These are phyloP conservation scores for Podosphaera xanthii DNA, from an alignment of 2,329 filamentous ascomycete species.

Conservation along the genomic window DNA sequence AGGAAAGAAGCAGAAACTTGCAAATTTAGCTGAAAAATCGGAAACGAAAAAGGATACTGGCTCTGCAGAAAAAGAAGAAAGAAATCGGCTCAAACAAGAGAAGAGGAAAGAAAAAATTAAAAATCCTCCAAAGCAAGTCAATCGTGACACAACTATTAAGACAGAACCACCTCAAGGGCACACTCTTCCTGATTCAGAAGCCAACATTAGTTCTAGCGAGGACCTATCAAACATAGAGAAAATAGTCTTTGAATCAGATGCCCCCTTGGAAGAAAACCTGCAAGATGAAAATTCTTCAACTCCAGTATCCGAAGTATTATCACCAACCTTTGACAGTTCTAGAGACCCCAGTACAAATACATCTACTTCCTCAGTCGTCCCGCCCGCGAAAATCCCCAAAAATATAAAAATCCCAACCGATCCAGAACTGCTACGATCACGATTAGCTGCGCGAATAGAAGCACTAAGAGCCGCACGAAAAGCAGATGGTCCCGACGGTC, in stretches of 20 bases:
- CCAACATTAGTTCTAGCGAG: slow-evolving; percentile 3
- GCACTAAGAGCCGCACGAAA: slow-evolving; percentile 68
- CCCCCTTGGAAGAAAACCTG: slow-evolving; percentile 6
- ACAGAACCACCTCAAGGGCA: slow-evolving; percentile 8
- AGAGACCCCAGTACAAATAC: slow-evolving; percentile 34
- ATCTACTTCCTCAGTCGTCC: slow-evolving; percentile 43
- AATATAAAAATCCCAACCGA: slow-evolving; percentile 45
- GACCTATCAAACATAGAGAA: slow-evolving; percentile 3
- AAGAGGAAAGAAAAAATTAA: slow-evolving; percentile 17
- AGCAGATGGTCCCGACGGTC: slow-evolving; percentile 63
- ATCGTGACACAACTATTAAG: neutral
- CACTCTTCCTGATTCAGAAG: slow-evolving; percentile 2
- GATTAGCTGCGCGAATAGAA: slow-evolving; percentile 65
- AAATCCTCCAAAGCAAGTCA: slow-evolving; percentile 17
- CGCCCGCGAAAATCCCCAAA: slow-evolving; percentile 37
- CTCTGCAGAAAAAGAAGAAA: slow-evolving; percentile 15
- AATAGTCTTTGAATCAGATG: slow-evolving; percentile 8
- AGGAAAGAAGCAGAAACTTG: slow-evolving; percentile 31
- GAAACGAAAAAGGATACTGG: slow-evolving; percentile 17
- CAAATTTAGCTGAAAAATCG: slow-evolving; percentile 5
- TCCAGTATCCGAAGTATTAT: slow-evolving; percentile 17
- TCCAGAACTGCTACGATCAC: slow-evolving; percentile 51
- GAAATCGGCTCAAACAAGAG: slow-evolving; percentile 14
- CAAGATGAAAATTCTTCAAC: slow-evolving; percentile 10
- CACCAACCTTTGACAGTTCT: slow-evolving; percentile 36